A percentile compares a stretch with the other conserved stretches of the same genome.
Conservation (phyloP, 208 protist species). For the Porcisia hertigi region DNA sequence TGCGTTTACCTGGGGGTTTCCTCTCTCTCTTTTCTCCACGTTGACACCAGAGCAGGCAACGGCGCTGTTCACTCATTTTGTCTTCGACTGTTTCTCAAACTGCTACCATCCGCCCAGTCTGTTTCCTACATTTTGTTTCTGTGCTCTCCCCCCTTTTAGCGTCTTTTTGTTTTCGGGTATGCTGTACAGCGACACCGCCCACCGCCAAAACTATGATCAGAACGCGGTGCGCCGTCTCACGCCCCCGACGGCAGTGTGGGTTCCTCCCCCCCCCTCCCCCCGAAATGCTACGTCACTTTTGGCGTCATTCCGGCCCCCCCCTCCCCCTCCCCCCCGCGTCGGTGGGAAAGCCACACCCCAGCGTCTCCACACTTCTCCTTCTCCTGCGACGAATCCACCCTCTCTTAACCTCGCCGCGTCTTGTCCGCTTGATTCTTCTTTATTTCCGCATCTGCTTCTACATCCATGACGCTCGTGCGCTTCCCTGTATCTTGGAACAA, state of each 20-base stretch:
- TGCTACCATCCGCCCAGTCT: background rate
- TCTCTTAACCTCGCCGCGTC: background rate
- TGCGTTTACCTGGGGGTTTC: too few species aligned
- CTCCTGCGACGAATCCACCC: background rate
- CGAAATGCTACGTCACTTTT: background rate
- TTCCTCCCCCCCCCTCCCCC: background rate
- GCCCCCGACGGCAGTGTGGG: background rate
- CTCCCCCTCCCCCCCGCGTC: background rate
- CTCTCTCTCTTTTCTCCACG: background rate
- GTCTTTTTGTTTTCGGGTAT: too few species aligned
- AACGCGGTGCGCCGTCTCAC: background rate
- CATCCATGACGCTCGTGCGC: background rate
- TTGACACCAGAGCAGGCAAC: background rate
- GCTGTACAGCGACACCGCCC: background rate
- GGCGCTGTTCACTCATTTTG: background rate
- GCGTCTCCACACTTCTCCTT: background rate
- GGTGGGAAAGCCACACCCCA: background rate
- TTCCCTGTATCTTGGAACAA: background rate
- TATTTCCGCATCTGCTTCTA: background rate
- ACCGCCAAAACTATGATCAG: background rate
- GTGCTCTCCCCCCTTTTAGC: background rate
- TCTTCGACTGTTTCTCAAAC: background rate
- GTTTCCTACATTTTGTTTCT: background rate
- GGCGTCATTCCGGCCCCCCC: background rate
- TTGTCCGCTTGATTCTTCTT: background rate